Percentiles rank a stretch among this genome's conserved stretches.
phyloP scores from a whole-genome alignment of 768 basidiomycete species.

The Stropharia rugosoannulata region DNA sequence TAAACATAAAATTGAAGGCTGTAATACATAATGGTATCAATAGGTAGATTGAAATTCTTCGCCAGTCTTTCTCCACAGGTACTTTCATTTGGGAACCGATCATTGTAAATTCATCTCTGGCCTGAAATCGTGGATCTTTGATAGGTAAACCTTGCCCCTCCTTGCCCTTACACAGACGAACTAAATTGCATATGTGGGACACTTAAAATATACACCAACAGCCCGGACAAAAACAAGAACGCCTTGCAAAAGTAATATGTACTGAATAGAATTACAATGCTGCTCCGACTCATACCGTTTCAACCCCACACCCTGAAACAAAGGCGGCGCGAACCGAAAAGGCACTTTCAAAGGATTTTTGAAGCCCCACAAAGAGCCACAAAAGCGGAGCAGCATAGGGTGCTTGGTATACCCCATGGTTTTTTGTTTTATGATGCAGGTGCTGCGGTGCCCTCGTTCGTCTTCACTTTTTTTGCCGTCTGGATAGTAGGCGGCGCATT shows the following conservation, averaged over 20 bases:
- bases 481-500: slow-evolving; percentile 51
- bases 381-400: no score
- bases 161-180: not conserved
- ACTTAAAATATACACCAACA: not conserved
- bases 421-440: slow-evolving; percentile 12
- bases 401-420: not conserved
- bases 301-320: not conserved
- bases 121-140: no score
- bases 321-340: not conserved
- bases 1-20: no score
- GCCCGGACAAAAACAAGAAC: not conserved
- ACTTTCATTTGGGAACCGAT: no score
- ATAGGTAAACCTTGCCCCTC: no score
- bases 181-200: not conserved
- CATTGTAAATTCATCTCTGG: no score
- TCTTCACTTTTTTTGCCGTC: slow-evolving; percentile 45
- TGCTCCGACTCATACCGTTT: not conserved
- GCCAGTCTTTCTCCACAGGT: no score
- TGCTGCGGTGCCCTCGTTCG: slow-evolving; percentile 29
- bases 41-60: no score
- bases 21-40: no score
- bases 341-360: not conserved
- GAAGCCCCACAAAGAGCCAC: not conserved
- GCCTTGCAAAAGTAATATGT: not conserved
- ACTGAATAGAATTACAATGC: not conserved